phyloP scores from a whole-genome alignment of 2,329 filamentous ascomycete genomes.

The Aspergillus aculeatinus region DNA sequence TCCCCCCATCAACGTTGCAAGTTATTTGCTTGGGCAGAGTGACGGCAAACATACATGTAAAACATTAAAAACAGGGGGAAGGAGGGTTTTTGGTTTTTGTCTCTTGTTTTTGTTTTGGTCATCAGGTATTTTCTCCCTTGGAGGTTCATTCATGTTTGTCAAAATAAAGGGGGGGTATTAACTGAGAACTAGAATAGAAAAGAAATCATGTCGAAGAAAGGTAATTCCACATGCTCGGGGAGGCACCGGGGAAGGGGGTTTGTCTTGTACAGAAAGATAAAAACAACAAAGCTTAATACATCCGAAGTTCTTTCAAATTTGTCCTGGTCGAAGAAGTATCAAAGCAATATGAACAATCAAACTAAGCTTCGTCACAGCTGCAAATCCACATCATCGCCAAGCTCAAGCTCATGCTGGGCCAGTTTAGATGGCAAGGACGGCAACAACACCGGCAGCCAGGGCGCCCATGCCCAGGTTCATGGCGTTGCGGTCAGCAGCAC shows the following conservation, averaged over 20 bases:
- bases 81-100: background rate
- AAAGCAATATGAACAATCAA: background rate
- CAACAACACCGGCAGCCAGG: constrained; percentile 34
- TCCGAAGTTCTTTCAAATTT: background rate
- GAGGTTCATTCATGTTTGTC: background rate
- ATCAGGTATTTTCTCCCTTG: background rate
- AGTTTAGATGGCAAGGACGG: constrained; percentile 37
- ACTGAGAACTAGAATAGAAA: background rate
- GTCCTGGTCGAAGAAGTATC: background rate
- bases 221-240: background rate
- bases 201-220: background rate
- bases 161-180: background rate
- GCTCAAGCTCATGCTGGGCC: background rate
- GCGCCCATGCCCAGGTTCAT: constrained; percentile 39
- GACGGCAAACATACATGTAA: too few relatives aligned
- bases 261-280: background rate
- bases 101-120: background rate
- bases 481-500: constrained; percentile 35
- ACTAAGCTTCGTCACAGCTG: background rate
- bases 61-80: too few relatives aligned
- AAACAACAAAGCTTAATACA: background rate
- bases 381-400: background rate
- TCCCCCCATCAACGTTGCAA: background rate
- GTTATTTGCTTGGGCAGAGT: background rate
- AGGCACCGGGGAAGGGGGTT: background rate